Evolutionary conservation across 768 basidiomycete species (phyloP), one percentile per base, ranked within the genome.

Genomic region (Suillus weaverae): DNA sequence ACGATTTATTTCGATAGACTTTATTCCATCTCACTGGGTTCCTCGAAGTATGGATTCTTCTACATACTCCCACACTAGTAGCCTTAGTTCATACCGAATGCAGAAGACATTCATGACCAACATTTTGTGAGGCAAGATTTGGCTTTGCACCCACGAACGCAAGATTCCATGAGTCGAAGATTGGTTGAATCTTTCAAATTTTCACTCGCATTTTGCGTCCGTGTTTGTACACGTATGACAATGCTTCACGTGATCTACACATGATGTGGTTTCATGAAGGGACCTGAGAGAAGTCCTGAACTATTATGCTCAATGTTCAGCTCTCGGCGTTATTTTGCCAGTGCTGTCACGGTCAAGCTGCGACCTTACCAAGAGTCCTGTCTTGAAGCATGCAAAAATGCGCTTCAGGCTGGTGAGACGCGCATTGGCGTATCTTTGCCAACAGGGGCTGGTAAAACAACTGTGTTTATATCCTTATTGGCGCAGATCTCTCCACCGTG

Each of bases 361-460:
- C 84, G 96, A n/a, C 94, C 95, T 0, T 98, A 98, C 74, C 96
- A 98, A 71, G 85, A 91, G 67, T 81, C 85, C 10, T 95, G 94
- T 72, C 80, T 98, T 33, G 79, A 86, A 16, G 87, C 91, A 5
- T 96, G 95, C 73, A 77, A 87, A 2, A 84, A 86, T 22, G 92
- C 95, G 9, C 79, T 97, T 18, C 72, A 78, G 26, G 75, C 81
- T 33, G 93, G 94, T n/a, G 77, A 77, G 53, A 85, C 88, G 8
- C 87, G 94, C 35, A 89, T 95, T 20, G 94, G 92, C 18, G 90
- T 94, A 26, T 94, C 91, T 8, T 78, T 94, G 6, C 94, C 94
- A 50, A 94, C 93, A 38, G 94, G 94, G 32, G 85, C 92, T 20
- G 88, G 88, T 5, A 98, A 99, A 77, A 99, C 96, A 0, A 92